Evolutionary conservation across 768 basidiomycete species (phyloP).

Genomic region (Mycena venus): DNA sequence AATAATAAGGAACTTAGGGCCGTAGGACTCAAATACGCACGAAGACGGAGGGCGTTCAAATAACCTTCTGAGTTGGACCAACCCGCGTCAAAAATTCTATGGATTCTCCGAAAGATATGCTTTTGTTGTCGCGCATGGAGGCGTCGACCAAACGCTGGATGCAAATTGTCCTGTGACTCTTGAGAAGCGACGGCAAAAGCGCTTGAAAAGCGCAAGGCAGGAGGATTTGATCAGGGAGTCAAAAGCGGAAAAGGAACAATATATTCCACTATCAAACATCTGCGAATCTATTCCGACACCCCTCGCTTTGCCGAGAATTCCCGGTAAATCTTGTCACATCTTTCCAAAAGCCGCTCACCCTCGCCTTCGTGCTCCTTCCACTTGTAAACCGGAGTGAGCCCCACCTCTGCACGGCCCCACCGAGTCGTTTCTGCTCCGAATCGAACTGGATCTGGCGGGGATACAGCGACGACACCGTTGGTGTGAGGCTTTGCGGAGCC

Average conservation of each 20-base stretch:
- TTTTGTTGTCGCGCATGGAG: too few species aligned
- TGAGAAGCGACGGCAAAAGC: too few species aligned
- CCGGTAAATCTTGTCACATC: slow-evolving; percentile 17
- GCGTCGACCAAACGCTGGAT: too few species aligned
- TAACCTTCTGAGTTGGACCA: too few species aligned
- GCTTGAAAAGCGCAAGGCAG: too few species aligned
- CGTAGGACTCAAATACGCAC: too few species aligned
- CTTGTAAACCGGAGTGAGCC: slow-evolving; percentile 59
- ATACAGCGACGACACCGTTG: neutral
- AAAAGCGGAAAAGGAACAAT: neutral
- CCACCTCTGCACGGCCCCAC: slow-evolving; percentile 69
- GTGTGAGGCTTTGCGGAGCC: slow-evolving; percentile 30
- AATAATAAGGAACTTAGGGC: too few species aligned
- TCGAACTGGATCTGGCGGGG: slow-evolving; percentile 51
- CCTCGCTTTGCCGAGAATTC: slow-evolving; percentile 7
- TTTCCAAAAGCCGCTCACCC: slow-evolving; percentile 7
- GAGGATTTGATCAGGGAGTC: too few species aligned
- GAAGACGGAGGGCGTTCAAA: too few species aligned
- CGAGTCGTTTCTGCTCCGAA: slow-evolving; percentile 70
- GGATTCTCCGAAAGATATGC: too few species aligned
- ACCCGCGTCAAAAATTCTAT: too few species aligned
- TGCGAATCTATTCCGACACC: neutral
- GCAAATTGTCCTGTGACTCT: too few species aligned
- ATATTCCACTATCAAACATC: neutral
- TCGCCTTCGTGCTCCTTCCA: slow-evolving; percentile 61